Conservation (phyloP, 352 stramenopile species). For the Pythium periplocum region DNA sequence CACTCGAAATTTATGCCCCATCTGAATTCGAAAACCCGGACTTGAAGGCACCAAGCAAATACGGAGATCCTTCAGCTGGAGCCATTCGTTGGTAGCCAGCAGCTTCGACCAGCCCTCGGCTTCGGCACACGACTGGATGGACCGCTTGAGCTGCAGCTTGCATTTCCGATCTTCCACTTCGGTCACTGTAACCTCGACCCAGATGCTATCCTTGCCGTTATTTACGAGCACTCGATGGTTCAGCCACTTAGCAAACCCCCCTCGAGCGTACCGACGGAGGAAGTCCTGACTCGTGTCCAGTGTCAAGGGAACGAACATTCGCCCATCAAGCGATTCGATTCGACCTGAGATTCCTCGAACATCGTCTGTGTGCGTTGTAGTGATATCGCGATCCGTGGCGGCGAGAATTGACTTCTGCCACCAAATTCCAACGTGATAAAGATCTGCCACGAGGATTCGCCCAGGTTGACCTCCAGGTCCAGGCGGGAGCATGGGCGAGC, state of each 20-base stretch:
- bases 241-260: slow-evolving; percentile 41
- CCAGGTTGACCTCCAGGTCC: slow-evolving; percentile 27
- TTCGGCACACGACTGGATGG: slow-evolving; percentile 32
- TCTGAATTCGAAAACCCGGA: slow-evolving; percentile 57
- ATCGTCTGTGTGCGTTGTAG: slow-evolving; percentile 52
- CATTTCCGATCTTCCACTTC: slow-evolving; percentile 59
- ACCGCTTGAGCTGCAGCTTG: slow-evolving; percentile 57
- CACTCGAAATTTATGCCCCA: slow-evolving; percentile 56
- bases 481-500: slow-evolving; percentile 29
- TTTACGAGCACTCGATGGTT: slow-evolving; percentile 61
- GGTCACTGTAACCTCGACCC: slow-evolving; percentile 50
- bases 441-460: slow-evolving; percentile 53
- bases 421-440: slow-evolving; percentile 46
- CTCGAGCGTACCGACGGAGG: slow-evolving; percentile 27
- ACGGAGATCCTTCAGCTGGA: slow-evolving; percentile 45
- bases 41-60: slow-evolving; percentile 45
- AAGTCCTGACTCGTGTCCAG: slow-evolving; percentile 32
- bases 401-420: slow-evolving; percentile 59
- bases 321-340: slow-evolving; percentile 57
- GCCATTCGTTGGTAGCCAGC: slow-evolving; percentile 40
- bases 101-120: slow-evolving; percentile 32
- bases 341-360: slow-evolving; percentile 29
- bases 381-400: slow-evolving; percentile 47
- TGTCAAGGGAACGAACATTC: slow-evolving; percentile 50
- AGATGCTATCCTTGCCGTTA: slow-evolving; percentile 61